Base-by-base conservation (phyloP, 2,329 filamentous ascomycete species). In the Aureobasidium subglaciale region DNA sequence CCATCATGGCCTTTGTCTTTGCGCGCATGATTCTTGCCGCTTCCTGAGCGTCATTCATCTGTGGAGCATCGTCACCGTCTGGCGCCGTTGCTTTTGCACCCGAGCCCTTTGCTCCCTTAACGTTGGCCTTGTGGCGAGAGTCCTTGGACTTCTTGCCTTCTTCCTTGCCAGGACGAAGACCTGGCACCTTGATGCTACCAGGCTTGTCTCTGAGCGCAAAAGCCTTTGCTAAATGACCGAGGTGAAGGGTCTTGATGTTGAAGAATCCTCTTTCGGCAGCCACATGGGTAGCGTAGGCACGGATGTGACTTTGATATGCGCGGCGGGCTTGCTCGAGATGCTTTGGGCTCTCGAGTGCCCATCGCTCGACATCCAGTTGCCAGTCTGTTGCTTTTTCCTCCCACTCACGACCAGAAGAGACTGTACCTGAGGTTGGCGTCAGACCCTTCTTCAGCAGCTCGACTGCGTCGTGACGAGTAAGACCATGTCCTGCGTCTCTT, bases 201-300 rank as follows among this genome's bases (percentile, higher is more conserved):
- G 93, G 93, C 29, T 89, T 84, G 69, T 99, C 93, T 60, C 95
- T 80, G 62, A 99, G 74, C 1, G 85, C 93, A 68, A 95, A 99
- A 24, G 87, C 89, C 76, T 99, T 99, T 7, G 92, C 92, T 61
- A 93, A 76, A 75, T 99, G 93, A 3, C 93, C 93, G 7, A 97
- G 74, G 69, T 99, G 93, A 43, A 99, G 74, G 65, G 88, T 83
- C 58, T 89, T 90, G 71, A 96, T 95, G 69, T 97, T 88, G 69
- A 99, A 99, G 68, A 87, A 91, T 52, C 77, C 76, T 52, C 93
- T 81, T 73, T 99, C 93, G 40, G 86, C 85, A 27, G 88, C 85
- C 25, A 92, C 82, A 70, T 99, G 93, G 0, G 93, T 99, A 2
- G 93, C 90, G 69, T 99, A 99, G 1, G 93, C 93, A 55, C 93